phyloP scores from a whole-genome alignment of 164 flowering plant genomes.

The Litsea cubeba region DNA sequence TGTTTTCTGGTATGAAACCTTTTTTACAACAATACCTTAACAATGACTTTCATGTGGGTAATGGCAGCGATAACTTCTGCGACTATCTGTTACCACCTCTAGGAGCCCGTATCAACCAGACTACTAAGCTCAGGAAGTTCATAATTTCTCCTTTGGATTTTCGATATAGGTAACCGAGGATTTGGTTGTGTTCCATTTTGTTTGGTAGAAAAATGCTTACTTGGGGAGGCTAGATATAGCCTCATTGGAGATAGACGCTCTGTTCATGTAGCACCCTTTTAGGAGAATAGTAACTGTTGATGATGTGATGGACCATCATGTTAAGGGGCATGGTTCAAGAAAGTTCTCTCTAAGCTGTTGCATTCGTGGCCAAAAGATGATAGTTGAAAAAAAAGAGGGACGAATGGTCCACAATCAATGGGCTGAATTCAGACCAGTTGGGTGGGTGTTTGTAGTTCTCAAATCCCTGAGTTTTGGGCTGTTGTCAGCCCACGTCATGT shows the following conservation, averaged over 20 bases:
- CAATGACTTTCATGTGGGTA: slow-evolving; percentile 40
- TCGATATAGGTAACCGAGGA: slow-evolving; percentile 53
- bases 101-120: slow-evolving; percentile 74
- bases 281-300: not conserved
- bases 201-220: not conserved
- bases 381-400: not conserved
- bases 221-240: not conserved
- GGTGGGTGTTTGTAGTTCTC: not conserved
- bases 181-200: not conserved
- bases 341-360: not conserved
- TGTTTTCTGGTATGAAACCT: slow-evolving; percentile 40
- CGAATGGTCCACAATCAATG: not conserved
- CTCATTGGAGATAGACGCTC: not conserved
- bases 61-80: slow-evolving; percentile 36
- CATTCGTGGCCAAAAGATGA: not conserved
- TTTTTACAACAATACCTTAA: slow-evolving; percentile 51
- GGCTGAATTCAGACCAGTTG: not conserved
- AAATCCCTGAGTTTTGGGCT: not conserved
- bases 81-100: slow-evolving; percentile 80
- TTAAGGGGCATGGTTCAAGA: not conserved
- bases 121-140: slow-evolving; percentile 51
- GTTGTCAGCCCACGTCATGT: not conserved
- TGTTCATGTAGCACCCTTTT: not conserved
- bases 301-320: not conserved
- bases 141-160: slow-evolving; percentile 76